Evolutionary conservation across 768 basidiomycete genomes (phyloP), one percentile per base, ranked within the genome.

Genomic region (Rhizopogon vulgaris): DNA sequence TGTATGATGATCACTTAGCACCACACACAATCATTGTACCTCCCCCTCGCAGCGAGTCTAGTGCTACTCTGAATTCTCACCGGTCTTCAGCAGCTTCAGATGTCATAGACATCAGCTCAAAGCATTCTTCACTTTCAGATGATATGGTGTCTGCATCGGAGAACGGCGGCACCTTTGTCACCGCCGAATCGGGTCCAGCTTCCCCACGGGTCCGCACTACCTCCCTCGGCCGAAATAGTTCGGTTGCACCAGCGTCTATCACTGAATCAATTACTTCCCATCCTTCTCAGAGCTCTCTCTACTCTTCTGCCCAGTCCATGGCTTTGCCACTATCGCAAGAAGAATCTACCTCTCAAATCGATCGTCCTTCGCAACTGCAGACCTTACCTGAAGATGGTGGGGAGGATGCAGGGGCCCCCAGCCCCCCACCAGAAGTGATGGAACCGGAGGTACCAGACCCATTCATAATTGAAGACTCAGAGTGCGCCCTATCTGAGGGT

Each of bases 401-500:
- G 24, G 38, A 48, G 49, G 22, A 25, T 41, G 38, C 41, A 54
- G 8, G 27, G 47, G 17, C 43, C 49, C 28, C 49, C 56, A 38
- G 17, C 22, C 32, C 59, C 39, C 40, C 60, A 25, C n/a, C 53
- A 24, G 52, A 46, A n/a, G 67, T 68, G 27, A 61, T 72, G 39
- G 78, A 78, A 60, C 72, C 74, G 38, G 76, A 78, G 51, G 73
- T 75, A 5, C 79, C 80, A 14, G 74, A 87, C 64, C 81, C 82
- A 1, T 85, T 83, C 70, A 70, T 84, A 46, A 68, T 82, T 34
- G 84, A 84, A 57, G 81, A 80, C 53, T 73, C 77, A 36, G 72
- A 74, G 39, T 70, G 69, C 4, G 60, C 67, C 17, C 72, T 69
- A n/a, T 75, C 71, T 24, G 75, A 72, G 27, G 43, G 43, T 9